These are phyloP conservation scores for Fulvia fulva DNA, from an alignment of 2,329 filamentous ascomycete genomes.

Conservation along the genomic window DNA sequence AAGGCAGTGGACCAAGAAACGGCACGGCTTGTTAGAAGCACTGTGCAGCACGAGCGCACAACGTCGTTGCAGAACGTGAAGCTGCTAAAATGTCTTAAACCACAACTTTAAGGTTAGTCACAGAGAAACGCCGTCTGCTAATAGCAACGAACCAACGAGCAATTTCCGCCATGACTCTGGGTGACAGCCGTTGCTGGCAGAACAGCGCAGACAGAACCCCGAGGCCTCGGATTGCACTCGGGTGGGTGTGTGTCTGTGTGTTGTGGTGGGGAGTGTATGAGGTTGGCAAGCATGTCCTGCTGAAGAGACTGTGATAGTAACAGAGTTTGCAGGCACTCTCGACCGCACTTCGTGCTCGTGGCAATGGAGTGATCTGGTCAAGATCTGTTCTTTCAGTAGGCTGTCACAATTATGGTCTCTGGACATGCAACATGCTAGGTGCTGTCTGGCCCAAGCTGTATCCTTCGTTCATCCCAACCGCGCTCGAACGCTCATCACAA, in stretches of 20 bases:
- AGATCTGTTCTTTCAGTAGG: not conserved
- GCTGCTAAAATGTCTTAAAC: not conserved
- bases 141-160: slow-evolving; percentile 3
- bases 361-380: not conserved
- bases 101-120: not conserved
- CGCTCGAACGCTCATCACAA: slow-evolving; percentile 10
- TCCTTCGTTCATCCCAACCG: not conserved
- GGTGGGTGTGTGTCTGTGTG: too few species aligned
- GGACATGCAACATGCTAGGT: not conserved
- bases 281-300: not conserved
- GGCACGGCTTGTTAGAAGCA: not conserved
- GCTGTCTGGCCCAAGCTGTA: not conserved
- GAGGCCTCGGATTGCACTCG: not conserved
- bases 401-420: not conserved
- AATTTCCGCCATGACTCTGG: slow-evolving; percentile 1
- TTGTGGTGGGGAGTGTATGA: not conserved
- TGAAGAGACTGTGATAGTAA: not conserved
- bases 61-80: not conserved
- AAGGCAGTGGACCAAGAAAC: not conserved
- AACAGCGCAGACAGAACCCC: not conserved
- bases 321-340: not conserved
- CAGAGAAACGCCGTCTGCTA: not conserved
- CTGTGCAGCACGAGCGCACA: not conserved
- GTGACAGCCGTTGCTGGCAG: slow-evolving; percentile 2
- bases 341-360: not conserved